Evolutionary conservation across 192 early-diverging fungal genomes (phyloP).

Genomic region (Coemansia sp.): DNA sequence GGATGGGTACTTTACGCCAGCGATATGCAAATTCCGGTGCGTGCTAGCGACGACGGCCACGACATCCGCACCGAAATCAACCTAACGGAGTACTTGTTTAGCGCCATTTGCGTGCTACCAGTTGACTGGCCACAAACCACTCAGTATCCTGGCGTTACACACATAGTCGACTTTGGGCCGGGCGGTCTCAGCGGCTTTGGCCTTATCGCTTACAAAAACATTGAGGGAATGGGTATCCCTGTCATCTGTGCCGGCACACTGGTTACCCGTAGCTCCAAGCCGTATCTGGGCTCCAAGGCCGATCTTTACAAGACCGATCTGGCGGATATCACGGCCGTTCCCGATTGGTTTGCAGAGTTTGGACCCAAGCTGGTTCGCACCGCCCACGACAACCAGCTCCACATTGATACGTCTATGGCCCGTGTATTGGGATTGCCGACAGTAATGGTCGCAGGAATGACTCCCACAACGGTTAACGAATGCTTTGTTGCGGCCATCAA

Average conservation of each 20-base stretch:
- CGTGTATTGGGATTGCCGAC: conserved; percentile 83
- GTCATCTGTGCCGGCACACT: conserved; percentile 32
- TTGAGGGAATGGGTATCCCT: conserved; percentile 83
- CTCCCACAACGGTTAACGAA: conserved; percentile 78
- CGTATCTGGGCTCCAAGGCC: conserved; percentile 70
- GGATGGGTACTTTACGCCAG: conserved; percentile 20
- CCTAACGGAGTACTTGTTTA: conserved; percentile 68
- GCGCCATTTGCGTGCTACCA: conserved; percentile 63
- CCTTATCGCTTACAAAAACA: conserved; percentile 79
- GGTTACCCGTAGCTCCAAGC: conserved; percentile 17
- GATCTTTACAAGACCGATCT: conserved; percentile 71
- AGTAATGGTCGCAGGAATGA: conserved; percentile 97
- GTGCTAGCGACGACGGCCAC: conserved; percentile 77
- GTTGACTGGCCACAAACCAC: conserved; percentile 65
- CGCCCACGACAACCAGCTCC: conserved; percentile 57
- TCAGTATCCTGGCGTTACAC: conserved; percentile 61
- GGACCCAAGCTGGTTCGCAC: conserved; percentile 79
- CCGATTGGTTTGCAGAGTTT: conserved; percentile 86
- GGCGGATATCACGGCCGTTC: conserved; percentile 67
- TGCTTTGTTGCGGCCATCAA: conserved; percentile 80
- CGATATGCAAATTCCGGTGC: conserved; percentile 61
- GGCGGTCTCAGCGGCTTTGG: conserved; percentile 86
- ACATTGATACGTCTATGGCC: conserved; percentile 86
- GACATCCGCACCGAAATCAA: conserved; percentile 63
- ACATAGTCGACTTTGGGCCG: conserved; percentile 95